Evolutionary conservation across 108 stramenopile species (phyloP).

Genomic region (Nitzschia sp.): DNA sequence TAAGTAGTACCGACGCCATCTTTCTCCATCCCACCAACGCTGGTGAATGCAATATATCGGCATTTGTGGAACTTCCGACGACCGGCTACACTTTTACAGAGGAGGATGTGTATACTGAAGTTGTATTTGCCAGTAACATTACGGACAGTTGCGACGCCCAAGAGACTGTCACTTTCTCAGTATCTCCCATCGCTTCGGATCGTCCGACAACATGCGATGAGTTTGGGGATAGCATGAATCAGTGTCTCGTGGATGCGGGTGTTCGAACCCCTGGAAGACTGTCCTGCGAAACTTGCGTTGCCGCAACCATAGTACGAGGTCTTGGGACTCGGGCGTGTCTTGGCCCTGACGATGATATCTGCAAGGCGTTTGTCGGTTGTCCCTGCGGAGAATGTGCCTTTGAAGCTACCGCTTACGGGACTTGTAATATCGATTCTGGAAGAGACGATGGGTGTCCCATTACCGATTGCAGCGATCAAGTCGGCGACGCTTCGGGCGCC

Average conservation of each 20-base stretch:
- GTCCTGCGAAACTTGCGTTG: not conserved
- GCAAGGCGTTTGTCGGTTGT: not conserved
- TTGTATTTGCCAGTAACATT: not conserved
- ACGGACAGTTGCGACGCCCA: not conserved
- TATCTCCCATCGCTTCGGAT: not conserved
- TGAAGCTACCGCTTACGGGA: not conserved
- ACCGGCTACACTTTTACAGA: not conserved
- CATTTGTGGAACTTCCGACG: not conserved
- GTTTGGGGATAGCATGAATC: not conserved
- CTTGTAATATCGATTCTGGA: not conserved
- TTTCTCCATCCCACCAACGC: conserved; percentile 15
- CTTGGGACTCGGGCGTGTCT: no score
- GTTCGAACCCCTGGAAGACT: not conserved
- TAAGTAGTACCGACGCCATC: not conserved
- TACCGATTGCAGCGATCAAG: not conserved
- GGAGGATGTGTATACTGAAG: not conserved
- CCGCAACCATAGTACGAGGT: no score
- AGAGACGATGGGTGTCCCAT: not conserved
- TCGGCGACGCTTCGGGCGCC: not conserved
- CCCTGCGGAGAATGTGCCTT: not conserved
- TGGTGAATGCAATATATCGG: not conserved
- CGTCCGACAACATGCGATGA: not conserved
- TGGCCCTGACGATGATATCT: no score
- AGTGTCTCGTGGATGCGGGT: not conserved
- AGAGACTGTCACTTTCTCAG: not conserved